A percentile compares a stretch with the other conserved stretches of the same genome.
phyloP scores from a whole-genome alignment of 805 yeast species.

The Sugiyamaella lignohabitans region DNA sequence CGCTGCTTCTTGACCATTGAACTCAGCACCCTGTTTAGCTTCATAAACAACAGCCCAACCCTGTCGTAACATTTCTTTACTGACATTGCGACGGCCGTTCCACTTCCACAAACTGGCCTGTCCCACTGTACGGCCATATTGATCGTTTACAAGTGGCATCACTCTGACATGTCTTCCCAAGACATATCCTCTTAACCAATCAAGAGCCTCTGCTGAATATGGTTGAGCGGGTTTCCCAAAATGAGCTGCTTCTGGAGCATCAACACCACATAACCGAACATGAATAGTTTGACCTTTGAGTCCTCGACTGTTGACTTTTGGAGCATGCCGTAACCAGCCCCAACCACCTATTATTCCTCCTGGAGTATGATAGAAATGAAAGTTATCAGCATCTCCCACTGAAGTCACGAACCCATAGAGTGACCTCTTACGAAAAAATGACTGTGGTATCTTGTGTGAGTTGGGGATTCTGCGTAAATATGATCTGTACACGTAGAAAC shows the following conservation, averaged over 20 bases:
- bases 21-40: constrained; percentile 72
- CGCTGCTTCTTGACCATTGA: constrained; percentile 63
- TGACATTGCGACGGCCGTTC: constrained; percentile 71
- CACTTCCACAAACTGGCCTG: constrained; percentile 56
- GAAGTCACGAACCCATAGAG: constrained; percentile 72
- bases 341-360: constrained; percentile 87
- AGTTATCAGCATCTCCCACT: constrained; percentile 95
- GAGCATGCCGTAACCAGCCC: constrained; percentile 80
- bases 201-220: constrained; percentile 72
- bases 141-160: constrained; percentile 77
- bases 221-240: constrained; percentile 93
- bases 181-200: constrained; percentile 64
- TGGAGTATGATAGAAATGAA: constrained; percentile 87
- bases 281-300: constrained; percentile 62
- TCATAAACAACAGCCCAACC: constrained; percentile 91
- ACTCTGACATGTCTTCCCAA: constrained; percentile 64
- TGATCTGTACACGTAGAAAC: constrained; percentile 38
- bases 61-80: constrained; percentile 74
- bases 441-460: constrained; percentile 45
- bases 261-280: constrained; percentile 84
- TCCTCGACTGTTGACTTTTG: constrained; percentile 44
- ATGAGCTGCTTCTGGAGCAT: constrained; percentile 94
- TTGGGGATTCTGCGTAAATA: constrained; percentile 46
- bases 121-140: constrained; percentile 82
- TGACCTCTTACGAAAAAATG: constrained; percentile 39